Evolutionary conservation across 2,329 filamentous ascomycete species (phyloP).

Genomic region (Phyllosticta citriasiana): DNA sequence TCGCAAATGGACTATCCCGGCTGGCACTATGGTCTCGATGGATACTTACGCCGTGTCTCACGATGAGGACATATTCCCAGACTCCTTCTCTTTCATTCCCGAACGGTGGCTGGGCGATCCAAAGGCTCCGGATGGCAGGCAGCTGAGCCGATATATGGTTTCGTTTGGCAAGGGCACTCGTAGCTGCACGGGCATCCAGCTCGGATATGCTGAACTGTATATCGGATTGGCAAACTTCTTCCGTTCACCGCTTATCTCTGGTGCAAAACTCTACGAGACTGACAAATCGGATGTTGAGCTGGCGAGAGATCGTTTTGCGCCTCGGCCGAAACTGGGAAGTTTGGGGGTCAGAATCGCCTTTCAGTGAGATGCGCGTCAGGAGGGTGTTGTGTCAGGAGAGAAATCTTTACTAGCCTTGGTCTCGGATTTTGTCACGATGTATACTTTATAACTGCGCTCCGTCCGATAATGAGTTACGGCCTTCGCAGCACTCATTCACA

Average conservation of each 20-base stretch:
- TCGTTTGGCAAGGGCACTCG: slow-evolving; percentile 11
- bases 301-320: neutral
- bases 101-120: slow-evolving; percentile 18
- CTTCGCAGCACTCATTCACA: no score
- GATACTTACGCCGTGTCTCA: slow-evolving; percentile 5
- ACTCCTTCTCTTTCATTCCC: slow-evolving; percentile 19
- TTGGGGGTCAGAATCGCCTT: neutral
- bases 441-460: no score
- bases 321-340: neutral
- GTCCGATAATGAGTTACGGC: no score
- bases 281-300: neutral
- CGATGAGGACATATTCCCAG: slow-evolving; percentile 18
- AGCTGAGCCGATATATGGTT: slow-evolving; percentile 13
- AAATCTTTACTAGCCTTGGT: no score
- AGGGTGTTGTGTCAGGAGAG: no score
- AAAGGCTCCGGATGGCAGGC: slow-evolving; percentile 12
- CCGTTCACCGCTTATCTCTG: neutral
- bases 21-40: slow-evolving; percentile 11
- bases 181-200: slow-evolving; percentile 13
- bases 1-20: slow-evolving; percentile 6
- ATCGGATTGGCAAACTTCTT: neutral
- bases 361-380: neutral
- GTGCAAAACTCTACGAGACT: neutral
- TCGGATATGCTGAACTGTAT: slow-evolving; percentile 6
- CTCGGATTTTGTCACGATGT: no score